Base-by-base conservation (phyloP, 1,284 basidiomycete genomes). In the Entoloma clypeatum region DNA sequence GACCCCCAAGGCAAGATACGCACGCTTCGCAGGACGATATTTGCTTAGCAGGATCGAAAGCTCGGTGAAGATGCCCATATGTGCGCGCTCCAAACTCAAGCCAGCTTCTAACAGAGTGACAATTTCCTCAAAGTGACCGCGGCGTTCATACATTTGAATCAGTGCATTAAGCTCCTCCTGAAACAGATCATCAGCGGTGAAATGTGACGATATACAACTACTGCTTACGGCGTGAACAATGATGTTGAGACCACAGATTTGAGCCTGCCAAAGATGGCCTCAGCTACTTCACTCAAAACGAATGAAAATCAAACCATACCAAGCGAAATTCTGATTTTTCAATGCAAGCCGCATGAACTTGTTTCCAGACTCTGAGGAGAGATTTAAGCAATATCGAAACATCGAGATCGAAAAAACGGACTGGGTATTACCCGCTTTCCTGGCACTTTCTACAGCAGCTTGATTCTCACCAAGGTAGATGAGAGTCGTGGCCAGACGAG, bases 391-490 rank as follows among this genome's bases (percentile, higher is more conserved):
- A 44, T 35, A 48, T 26, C 33, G 28, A 32, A 36, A 25, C n/a
- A 21, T 13, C n/a, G 34, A 21, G 5, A 21, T 26, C 21, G 17
- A 30, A 39, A 13, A 22, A 13, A 71, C 82, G 55, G 53, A 89
- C 86, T 96, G 92, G 7, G 96, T 99, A 63, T 99, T 99, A 22
- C 96, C 96, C 13, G 96, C 96, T 65, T 99, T 99, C 50, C 96
- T 78, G 13, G 96, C 96, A 50, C 95, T 96, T 66, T 99, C 96
- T 13, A 99, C 96, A 13, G 96, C 96, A 39, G 90, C 81, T 65
- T 98, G 95, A 64, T 97, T 98, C 69, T 99, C 95, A 42, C 92
- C 91, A 36, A 99, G 79, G 69, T 99, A 99, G 62, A 99, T 98
- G 57, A 98, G 80, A 6, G 96, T 99, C 1, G 96, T 99, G 2